Evolutionary conservation across 768 basidiomycete genomes (phyloP).

Genomic region (Phlebiopsis flavidoalba): DNA sequence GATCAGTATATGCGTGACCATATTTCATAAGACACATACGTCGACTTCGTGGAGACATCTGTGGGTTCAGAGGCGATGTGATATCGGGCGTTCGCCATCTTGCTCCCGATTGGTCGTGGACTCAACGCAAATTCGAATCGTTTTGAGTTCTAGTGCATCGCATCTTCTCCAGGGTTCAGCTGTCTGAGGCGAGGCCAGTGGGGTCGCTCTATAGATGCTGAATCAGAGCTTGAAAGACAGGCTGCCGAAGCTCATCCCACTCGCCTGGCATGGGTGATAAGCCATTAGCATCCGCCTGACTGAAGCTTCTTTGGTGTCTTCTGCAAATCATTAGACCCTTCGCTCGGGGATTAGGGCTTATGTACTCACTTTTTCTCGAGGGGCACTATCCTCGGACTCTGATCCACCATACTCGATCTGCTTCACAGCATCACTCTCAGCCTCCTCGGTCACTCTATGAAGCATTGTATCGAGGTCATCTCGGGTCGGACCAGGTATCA

Average conservation of each 20-base stretch:
- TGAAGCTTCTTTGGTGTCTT: background rate
- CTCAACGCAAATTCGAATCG: conserved; percentile 49
- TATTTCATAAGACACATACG: background rate
- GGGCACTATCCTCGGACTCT: conserved; percentile 4
- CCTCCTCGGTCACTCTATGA: background rate
- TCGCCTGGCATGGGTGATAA: background rate
- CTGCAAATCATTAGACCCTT: background rate
- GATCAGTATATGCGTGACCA: background rate
- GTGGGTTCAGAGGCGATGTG: background rate
- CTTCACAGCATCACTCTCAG: background rate
- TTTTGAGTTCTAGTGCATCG: conserved; percentile 35
- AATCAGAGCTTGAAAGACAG: background rate
- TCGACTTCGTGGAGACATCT: background rate
- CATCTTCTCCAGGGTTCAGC: background rate
- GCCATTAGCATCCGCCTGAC: background rate
- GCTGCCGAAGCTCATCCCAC: background rate
- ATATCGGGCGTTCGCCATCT: background rate
- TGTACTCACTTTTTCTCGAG: conserved; percentile 6
- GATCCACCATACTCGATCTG: background rate
- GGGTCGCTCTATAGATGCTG: background rate
- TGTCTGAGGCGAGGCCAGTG: background rate
- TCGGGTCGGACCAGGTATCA: background rate
- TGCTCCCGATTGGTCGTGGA: conserved; percentile 14
- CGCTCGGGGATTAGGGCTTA: background rate
- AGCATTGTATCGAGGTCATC: background rate